Base-by-base conservation (phyloP, 2,329 filamentous ascomycete genomes). In the Escovopsis weberi region DNA sequence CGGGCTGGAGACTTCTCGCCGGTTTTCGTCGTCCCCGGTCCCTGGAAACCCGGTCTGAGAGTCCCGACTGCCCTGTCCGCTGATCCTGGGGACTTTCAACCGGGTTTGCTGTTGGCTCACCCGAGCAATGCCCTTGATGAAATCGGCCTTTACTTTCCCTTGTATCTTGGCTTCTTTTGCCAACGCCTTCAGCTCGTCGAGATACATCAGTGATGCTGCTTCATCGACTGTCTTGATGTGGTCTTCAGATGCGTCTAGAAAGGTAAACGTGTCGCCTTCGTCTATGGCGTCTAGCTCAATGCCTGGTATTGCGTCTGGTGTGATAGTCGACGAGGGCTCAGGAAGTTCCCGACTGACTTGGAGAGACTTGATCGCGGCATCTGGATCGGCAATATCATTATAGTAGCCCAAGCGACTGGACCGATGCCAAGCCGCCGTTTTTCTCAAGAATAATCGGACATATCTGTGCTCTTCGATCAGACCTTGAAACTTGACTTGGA, bases 351-450 rank as follows among this genome's bases (percentile, higher is more conserved):
- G 68, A 12, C 52, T 50, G 33, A 58, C 56, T 52, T 91, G 83
- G 5, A 96, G 65, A 38, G 68, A 70, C 11, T 65, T 59, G 4
- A 87, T 78, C 1, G 85, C 82, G 12, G 63, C 56, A 12, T 78
- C 67, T 34, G 88, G 67, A 56, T 95, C 76, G 37, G 80, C 73
- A 47, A 98, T 82, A 57, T 96, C 88, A 49, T 78, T 75, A 54
- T 89, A 76, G 54, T 95, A 95, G 2, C 78, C 77, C 26, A 98
- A 63, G 19, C 78, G 76, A 52, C 74, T 77, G 48, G 86, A 74
- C 9, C 91, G 80, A 65, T 95, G 87, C 91, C 91, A 98, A 2
- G 80, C 79, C 19, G 84, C 83, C 1, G 85, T 86, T 59, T 98
- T 98, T 38, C 91, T 79, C 3, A 98, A 68, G 55, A 98, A 98